Conservation (phyloP, 2,329 filamentous ascomycete genomes). For the Talaromyces sp. region DNA sequence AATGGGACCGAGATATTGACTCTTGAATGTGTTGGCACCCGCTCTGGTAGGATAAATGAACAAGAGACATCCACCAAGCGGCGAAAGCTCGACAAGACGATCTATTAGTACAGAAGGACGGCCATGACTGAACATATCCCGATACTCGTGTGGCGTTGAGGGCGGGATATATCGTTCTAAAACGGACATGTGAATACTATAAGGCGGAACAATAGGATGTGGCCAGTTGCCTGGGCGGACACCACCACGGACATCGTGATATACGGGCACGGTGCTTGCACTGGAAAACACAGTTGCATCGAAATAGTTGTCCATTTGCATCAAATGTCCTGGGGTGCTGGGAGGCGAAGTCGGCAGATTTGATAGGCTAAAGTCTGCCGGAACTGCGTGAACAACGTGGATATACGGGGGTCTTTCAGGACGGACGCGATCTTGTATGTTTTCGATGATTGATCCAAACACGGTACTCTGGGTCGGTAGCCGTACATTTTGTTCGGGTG, state of each 20-base stretch:
- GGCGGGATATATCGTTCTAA: constrained; percentile 67
- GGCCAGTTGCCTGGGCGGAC: constrained; percentile 50
- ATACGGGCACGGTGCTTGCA: constrained; percentile 59
- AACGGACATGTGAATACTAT: constrained; percentile 60
- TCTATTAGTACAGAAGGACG: constrained; percentile 61
- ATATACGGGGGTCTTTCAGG: constrained; percentile 57
- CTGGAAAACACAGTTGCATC: constrained; percentile 61
- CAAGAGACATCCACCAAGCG: constrained; percentile 56
- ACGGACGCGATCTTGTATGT: constrained; percentile 54
- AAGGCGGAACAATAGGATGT: constrained; percentile 59
- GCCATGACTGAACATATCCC: constrained; percentile 56
- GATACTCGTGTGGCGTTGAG: constrained; percentile 57
- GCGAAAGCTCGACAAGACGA: constrained; percentile 59
- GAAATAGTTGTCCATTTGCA: constrained; percentile 61
- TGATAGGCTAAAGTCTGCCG: constrained; percentile 60
- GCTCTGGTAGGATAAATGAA: constrained; percentile 63
- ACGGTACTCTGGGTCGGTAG: constrained; percentile 39
- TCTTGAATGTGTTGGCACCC: constrained; percentile 59
- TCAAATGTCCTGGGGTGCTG: constrained; percentile 52
- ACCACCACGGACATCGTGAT: constrained; percentile 54
- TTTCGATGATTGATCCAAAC: constrained; percentile 56
- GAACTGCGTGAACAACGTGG: constrained; percentile 64
- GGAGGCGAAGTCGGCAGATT: constrained; percentile 64
- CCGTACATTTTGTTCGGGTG: constrained; percentile 34
- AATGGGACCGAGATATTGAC: constrained; percentile 60